Evolutionary conservation across 306 rosid species (phyloP).

Genomic region (Fagus crenata): DNA sequence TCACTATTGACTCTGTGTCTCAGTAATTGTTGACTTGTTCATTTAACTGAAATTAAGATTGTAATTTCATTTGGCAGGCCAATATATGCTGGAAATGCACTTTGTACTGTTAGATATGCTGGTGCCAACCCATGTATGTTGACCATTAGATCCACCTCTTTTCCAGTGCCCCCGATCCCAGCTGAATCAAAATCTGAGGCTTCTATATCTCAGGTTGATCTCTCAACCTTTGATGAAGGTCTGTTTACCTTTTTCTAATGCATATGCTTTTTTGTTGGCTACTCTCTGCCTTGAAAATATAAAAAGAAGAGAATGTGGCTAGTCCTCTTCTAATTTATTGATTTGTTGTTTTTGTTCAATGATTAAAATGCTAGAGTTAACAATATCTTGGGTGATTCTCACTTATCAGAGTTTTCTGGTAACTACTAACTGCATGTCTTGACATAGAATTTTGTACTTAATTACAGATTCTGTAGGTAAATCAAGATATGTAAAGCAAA

Average conservation of each 20-base stretch:
- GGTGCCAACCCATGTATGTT: constrained; percentile 83
- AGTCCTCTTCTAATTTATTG: not conserved
- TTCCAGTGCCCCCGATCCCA: constrained; percentile 46
- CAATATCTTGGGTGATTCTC: constrained; percentile 19
- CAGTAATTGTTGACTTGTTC: constrained; percentile 11
- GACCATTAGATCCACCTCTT: constrained; percentile 84
- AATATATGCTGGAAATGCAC: constrained; percentile 95
- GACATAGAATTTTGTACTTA: not conserved
- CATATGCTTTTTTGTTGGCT: constrained; percentile 12
- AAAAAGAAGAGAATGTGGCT: constrained; percentile 6
- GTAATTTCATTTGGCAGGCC: constrained; percentile 64
- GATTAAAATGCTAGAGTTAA: constrained; percentile 29
- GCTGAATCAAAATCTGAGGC: constrained; percentile 60
- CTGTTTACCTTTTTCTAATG: constrained; percentile 41
- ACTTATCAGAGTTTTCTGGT: constrained; percentile 14
- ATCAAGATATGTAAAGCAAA: constrained; percentile 67
- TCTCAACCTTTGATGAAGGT: constrained; percentile 88
- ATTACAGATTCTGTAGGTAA: constrained; percentile 59
- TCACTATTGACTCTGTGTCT: constrained; percentile 11
- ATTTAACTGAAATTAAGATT: constrained; percentile 22
- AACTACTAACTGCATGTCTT: not conserved
- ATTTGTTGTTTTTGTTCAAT: constrained; percentile 18
- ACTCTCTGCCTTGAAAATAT: constrained; percentile 16
- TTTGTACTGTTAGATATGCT: constrained; percentile 69
- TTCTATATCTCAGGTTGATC: constrained; percentile 83